Conservation (phyloP, 108 stramenopile genomes). For the Skeletonema costatum region DNA sequence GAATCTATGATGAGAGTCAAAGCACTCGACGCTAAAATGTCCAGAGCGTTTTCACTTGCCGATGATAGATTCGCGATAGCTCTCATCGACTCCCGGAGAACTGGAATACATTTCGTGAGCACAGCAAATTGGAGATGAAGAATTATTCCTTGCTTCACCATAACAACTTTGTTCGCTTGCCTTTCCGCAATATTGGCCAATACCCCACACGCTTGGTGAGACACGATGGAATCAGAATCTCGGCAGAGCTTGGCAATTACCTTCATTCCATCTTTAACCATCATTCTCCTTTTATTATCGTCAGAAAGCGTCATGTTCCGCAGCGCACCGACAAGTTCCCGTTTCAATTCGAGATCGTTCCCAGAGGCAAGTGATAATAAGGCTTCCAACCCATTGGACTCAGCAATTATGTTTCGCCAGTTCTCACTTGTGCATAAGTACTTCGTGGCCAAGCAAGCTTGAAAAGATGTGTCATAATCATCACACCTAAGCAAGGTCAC, state of each 20-base stretch:
- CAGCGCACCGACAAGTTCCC: constrained; percentile 77
- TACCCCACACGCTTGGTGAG: constrained; percentile 74
- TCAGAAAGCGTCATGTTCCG: constrained; percentile 76
- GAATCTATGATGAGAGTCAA: constrained; percentile 64
- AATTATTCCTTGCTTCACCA: constrained; percentile 73
- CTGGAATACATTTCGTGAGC: constrained; percentile 64
- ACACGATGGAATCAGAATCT: constrained; percentile 67
- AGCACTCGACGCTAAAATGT: constrained; percentile 71
- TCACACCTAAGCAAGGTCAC: constrained; percentile 66
- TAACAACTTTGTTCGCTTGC: constrained; percentile 57
- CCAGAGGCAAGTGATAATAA: constrained; percentile 61
- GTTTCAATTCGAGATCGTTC: constrained; percentile 77
- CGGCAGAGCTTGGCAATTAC: constrained; percentile 72
- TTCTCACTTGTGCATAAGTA: constrained; percentile 55
- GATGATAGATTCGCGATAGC: constrained; percentile 83
- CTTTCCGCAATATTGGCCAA: constrained; percentile 83
- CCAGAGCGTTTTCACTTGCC: constrained; percentile 67
- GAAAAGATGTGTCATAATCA: constrained; percentile 70
- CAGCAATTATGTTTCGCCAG: constrained; percentile 73
- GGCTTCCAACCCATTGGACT: constrained; percentile 73
- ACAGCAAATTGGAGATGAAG: constrained; percentile 85
- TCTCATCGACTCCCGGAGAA: constrained; percentile 78
- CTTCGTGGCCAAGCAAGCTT: constrained; percentile 72
- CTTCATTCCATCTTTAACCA: constrained; percentile 61
- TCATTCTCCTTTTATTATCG: constrained; percentile 79